Percentiles rank a stretch among this genome's conserved stretches.
Evolutionary conservation across 495 filamentous ascomycete genomes (phyloP).

Genomic region (Aspergillus campestris): DNA sequence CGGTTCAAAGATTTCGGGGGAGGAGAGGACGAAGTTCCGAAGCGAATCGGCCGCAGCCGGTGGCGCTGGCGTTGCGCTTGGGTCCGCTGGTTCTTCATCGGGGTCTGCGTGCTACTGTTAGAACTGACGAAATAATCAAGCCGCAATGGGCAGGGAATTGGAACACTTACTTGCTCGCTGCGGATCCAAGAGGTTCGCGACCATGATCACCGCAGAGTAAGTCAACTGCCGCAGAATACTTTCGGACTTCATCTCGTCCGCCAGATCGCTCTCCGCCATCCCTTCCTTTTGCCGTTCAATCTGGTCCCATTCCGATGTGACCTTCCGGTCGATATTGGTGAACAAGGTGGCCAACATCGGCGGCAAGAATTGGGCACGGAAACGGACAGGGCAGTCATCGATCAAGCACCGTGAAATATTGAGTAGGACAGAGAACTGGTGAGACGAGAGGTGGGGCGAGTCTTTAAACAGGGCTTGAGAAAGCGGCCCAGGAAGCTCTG

Average conservation of each 20-base stretch:
- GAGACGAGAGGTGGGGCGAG: slow-evolving; percentile 75
- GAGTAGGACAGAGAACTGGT: slow-evolving; percentile 85
- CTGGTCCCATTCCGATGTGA: slow-evolving; percentile 72
- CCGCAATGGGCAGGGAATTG: not conserved
- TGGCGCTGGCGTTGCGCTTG: slow-evolving; percentile 26
- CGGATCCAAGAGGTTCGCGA: slow-evolving; percentile 78
- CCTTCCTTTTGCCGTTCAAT: slow-evolving; percentile 57
- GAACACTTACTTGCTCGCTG: slow-evolving; percentile 42
- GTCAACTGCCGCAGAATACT: slow-evolving; percentile 93
- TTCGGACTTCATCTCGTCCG: slow-evolving; percentile 96
- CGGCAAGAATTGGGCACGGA: slow-evolving; percentile 73
- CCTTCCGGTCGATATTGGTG: slow-evolving; percentile 75
- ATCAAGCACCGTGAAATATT: slow-evolving; percentile 81
- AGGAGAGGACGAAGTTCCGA: slow-evolving; percentile 72
- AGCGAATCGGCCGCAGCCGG: slow-evolving; percentile 43
- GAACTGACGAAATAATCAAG: not conserved
- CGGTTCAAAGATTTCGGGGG: slow-evolving; percentile 71
- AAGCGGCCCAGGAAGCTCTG: slow-evolving; percentile 74
- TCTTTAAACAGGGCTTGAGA: slow-evolving; percentile 78
- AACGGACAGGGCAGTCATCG: slow-evolving; percentile 76
- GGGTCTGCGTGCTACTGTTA: slow-evolving; percentile 24
- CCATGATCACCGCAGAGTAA: slow-evolving; percentile 82
- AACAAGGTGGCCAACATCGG: slow-evolving; percentile 78
- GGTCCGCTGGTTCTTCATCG: slow-evolving; percentile 33
- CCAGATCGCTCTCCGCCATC: slow-evolving; percentile 59